phyloP scores from a whole-genome alignment of 352 stramenopile species.

The Globisporangium lucens region DNA sequence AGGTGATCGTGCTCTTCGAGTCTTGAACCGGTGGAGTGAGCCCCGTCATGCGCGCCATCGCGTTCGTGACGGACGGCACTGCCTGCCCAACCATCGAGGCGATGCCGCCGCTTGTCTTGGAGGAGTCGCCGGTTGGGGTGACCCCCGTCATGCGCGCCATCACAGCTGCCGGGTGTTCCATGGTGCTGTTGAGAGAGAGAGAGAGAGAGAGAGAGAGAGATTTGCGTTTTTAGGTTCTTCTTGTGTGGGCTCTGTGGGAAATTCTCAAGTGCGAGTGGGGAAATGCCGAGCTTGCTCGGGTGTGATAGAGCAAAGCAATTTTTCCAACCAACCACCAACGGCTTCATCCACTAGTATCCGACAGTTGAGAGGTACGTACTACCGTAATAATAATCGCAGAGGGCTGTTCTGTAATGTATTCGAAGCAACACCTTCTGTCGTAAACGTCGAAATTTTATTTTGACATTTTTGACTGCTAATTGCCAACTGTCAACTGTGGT shows the following conservation, averaged over 20 bases:
- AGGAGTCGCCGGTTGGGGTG: constrained; percentile 17
- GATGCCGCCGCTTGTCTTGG: constrained; percentile 13
- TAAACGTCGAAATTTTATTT: too few species aligned
- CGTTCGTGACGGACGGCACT: constrained; percentile 2
- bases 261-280: background rate
- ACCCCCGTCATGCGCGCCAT: constrained; percentile 28
- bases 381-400: too few species aligned
- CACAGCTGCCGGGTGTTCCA: constrained; percentile 29
- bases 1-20: constrained; percentile 24
- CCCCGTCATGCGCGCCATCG: constrained; percentile 25
- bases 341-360: background rate
- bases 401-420: too few species aligned
- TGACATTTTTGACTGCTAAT: too few species aligned
- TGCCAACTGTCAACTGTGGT: too few species aligned
- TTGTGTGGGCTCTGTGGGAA: background rate
- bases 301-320: too few species aligned
- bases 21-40: constrained; percentile 21
- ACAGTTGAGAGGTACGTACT: background rate
- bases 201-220: background rate
- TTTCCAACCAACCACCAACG: background rate
- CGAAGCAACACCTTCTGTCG: too few species aligned
- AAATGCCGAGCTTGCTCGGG: background rate
- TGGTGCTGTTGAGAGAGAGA: constrained; percentile 9
- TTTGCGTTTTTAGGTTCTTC: too few species aligned
- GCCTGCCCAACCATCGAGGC: constrained; percentile 16